Conservation (phyloP, 495 filamentous ascomycete genomes). For the Alectoria sarmentosa region DNA sequence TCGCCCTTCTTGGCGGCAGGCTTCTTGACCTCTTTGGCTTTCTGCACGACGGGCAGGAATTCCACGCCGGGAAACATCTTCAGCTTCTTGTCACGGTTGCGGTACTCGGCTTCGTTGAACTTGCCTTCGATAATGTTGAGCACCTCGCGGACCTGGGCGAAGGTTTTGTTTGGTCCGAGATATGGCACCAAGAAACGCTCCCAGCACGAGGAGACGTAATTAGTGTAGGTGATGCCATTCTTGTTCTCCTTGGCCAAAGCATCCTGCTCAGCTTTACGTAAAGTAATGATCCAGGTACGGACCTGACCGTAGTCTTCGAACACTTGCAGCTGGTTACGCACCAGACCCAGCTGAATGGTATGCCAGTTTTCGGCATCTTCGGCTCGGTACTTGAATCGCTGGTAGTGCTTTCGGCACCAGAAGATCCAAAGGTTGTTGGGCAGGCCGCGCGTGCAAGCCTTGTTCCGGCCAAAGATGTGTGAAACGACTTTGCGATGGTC, state of each 20-base stretch:
- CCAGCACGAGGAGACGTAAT: conserved; percentile 25
- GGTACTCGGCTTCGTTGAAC: conserved; percentile 15
- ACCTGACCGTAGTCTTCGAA: conserved; percentile 55
- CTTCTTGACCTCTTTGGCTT: neutral
- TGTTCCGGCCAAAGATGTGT: conserved; percentile 87
- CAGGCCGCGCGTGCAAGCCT: conserved; percentile 61
- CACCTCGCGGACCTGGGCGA: conserved; percentile 30
- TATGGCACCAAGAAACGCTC: conserved; percentile 26
- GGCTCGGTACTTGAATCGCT: conserved; percentile 61
- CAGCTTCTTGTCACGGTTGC: conserved; percentile 13
- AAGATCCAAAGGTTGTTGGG: conserved; percentile 59
- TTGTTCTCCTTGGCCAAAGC: conserved; percentile 9
- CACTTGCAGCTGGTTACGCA: conserved; percentile 49
- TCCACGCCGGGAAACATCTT: conserved; percentile 57
- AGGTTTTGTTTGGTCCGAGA: conserved; percentile 30
- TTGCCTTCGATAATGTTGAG: conserved; percentile 25
- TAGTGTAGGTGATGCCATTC: neutral
- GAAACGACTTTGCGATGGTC: conserved; percentile 66
- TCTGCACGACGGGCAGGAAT: conserved; percentile 42
- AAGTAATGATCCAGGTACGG: conserved; percentile 29
- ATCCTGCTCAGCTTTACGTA: conserved; percentile 26
- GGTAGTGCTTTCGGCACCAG: conserved; percentile 81
- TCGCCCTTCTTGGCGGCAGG: conserved; percentile 1
- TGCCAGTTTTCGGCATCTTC: conserved; percentile 42
- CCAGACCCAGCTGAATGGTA: conserved; percentile 50